These are phyloP conservation scores for Scytalidium sp. DNA, from an alignment of 2,329 filamentous ascomycete species.

Conservation along the genomic window DNA sequence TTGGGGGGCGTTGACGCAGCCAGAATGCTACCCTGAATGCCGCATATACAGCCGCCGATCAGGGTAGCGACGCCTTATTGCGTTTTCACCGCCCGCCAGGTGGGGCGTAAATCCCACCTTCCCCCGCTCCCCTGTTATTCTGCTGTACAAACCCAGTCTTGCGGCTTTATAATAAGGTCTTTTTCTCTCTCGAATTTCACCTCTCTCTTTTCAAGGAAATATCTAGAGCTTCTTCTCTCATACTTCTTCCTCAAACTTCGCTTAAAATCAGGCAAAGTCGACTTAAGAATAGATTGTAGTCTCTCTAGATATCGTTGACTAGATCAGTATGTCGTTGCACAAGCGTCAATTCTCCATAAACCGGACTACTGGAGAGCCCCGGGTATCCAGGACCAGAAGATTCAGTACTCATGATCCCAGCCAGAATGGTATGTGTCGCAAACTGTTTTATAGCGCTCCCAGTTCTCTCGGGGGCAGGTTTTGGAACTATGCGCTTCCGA, in stretches of 20 bases:
- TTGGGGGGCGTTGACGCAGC: neutral
- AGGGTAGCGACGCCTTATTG: slow-evolving; percentile 2
- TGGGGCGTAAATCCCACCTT: neutral
- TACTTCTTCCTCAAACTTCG: no score
- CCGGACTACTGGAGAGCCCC: slow-evolving; percentile 60
- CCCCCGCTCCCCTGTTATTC: neutral
- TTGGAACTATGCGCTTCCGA: neutral
- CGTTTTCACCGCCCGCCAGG: slow-evolving; percentile 5
- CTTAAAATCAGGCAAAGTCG: no score
- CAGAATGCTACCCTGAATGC: neutral
- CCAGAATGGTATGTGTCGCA: slow-evolving; percentile 50
- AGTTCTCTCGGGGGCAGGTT: neutral
- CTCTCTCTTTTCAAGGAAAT: neutral
- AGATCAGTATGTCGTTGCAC: slow-evolving; percentile 35
- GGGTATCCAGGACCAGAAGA: slow-evolving; percentile 45
- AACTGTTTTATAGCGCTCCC: slow-evolving; percentile 4
- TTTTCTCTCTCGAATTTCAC: neutral
- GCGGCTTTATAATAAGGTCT: neutral
- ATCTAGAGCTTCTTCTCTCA: no score
- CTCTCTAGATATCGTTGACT: neutral
- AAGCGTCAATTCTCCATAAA: slow-evolving; percentile 67
- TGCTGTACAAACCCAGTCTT: neutral
- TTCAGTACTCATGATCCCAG: slow-evolving; percentile 59
- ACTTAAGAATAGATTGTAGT: neutral
- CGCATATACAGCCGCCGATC: slow-evolving; percentile 1